A percentile compares a stretch with the other conserved stretches of the same genome.
Conservation (phyloP, 2,329 filamentous ascomycete genomes). For the Tolypocladium cylindrosporum region DNA sequence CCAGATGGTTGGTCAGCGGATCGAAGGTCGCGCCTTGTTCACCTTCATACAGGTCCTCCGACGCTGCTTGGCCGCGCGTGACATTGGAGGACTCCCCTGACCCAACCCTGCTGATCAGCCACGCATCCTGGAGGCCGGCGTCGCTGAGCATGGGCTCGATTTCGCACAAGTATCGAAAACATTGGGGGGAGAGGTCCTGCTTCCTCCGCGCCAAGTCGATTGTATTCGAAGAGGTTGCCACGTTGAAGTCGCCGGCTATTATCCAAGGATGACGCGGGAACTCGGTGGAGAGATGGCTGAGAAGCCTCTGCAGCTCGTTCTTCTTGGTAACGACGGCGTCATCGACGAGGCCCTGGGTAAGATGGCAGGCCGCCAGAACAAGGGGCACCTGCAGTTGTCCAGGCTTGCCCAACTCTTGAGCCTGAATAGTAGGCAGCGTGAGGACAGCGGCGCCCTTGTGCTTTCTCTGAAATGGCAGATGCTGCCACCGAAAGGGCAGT, state of each 20-base stretch:
- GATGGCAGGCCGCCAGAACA: constrained; percentile 47
- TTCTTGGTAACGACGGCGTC: constrained; percentile 46
- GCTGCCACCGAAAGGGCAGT: constrained; percentile 43
- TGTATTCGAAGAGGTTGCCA: constrained; percentile 47
- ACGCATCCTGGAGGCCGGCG: constrained; percentile 40
- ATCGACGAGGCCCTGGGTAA: constrained; percentile 52
- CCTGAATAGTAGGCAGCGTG: constrained; percentile 20
- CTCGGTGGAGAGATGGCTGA: constrained; percentile 30
- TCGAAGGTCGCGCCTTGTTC: constrained; percentile 59
- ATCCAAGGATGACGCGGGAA: constrained; percentile 40
- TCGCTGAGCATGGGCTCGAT: constrained; percentile 37
- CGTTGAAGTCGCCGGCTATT: constrained; percentile 55
- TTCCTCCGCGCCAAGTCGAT: constrained; percentile 41
- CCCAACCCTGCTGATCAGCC: constrained; percentile 34
- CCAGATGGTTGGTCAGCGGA: constrained; percentile 44
- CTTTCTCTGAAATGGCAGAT: constrained; percentile 39
- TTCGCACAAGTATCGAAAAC: constrained; percentile 28
- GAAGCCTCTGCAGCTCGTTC: constrained; percentile 41
- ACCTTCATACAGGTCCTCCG: constrained; percentile 36
- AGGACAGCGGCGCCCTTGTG: constrained; percentile 50
- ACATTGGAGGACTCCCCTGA: constrained; percentile 27
- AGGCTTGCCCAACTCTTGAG: neutral
- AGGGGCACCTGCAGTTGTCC: constrained; percentile 23
- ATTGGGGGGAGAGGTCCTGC: constrained; percentile 41
- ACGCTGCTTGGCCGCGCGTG: constrained; percentile 12